A percentile compares a stretch with the other conserved stretches of the same genome.
Conservation (phyloP, 495 filamentous ascomycete species). For the Gamarada debralockiae region DNA sequence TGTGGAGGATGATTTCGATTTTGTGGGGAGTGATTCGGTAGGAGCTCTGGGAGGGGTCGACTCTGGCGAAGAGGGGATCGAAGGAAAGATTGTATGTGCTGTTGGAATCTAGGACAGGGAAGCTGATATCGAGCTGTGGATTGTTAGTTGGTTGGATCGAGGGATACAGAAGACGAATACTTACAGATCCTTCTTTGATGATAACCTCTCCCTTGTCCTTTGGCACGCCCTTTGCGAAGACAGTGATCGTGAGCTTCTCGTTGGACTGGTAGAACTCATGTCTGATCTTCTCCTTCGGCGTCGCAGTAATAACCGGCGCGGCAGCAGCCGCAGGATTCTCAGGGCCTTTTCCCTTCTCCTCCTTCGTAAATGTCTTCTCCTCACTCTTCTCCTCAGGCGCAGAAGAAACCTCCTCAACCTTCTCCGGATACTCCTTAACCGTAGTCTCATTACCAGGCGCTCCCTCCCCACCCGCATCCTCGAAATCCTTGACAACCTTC, state of each 20-base stretch:
- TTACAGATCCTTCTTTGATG: slow-evolving; percentile 18
- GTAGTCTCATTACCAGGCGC: slow-evolving; percentile 55
- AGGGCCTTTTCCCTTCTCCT: slow-evolving; percentile 16
- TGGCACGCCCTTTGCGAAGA: slow-evolving; percentile 69
- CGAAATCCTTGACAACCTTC: slow-evolving; percentile 48
- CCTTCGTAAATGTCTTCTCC: slow-evolving; percentile 29
- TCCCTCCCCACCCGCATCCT: slow-evolving; percentile 49
- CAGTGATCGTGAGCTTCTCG: slow-evolving; percentile 60
- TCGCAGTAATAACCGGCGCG: slow-evolving; percentile 19
- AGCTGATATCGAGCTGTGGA: slow-evolving; percentile 55
- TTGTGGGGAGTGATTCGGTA: slow-evolving; percentile 72
- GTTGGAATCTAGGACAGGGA: slow-evolving; percentile 53
- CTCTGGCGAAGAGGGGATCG: slow-evolving; percentile 63
- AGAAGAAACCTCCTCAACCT: slow-evolving; percentile 5
- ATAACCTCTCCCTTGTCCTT: slow-evolving; percentile 16
- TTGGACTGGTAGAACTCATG: slow-evolving; percentile 79
- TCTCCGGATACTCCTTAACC: slow-evolving; percentile 60
- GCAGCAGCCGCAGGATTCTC: slow-evolving; percentile 4
- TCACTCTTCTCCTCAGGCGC: slow-evolving; percentile 28
- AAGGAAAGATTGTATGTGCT: slow-evolving; percentile 64
- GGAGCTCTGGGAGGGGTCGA: slow-evolving; percentile 57
- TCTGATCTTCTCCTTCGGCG: slow-evolving; percentile 59
- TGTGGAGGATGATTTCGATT: slow-evolving; percentile 75
- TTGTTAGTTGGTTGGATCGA: slow-evolving; percentile 18
- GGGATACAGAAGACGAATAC: not conserved